phyloP scores from a whole-genome alignment of 345 rosid species.

The Draba incana region DNA sequence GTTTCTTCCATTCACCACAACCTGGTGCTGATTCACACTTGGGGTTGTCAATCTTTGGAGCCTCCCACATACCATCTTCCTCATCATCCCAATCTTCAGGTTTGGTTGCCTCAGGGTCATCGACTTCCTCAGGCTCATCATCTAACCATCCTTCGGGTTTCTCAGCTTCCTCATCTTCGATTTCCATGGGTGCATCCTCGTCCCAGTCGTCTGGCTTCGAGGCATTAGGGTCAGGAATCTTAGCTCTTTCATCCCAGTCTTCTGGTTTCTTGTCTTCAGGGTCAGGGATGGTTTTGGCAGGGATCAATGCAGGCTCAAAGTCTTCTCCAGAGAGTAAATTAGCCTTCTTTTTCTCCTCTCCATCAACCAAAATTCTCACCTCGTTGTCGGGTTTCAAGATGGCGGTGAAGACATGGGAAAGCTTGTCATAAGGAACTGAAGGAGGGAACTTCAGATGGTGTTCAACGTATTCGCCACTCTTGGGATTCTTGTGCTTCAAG shows the following conservation, averaged over 20 bases:
- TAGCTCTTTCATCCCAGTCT: slow-evolving; percentile 87
- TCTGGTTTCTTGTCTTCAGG: slow-evolving; percentile 90
- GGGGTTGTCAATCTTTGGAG: slow-evolving; percentile 84
- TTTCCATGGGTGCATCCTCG: slow-evolving; percentile 92
- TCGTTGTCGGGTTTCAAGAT: slow-evolving; percentile 76
- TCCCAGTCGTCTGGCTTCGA: slow-evolving; percentile 92
- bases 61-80: slow-evolving; percentile 94
- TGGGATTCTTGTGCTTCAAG: slow-evolving; percentile 86
- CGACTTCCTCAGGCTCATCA: slow-evolving; percentile 87
- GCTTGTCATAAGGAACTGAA: slow-evolving; percentile 77
- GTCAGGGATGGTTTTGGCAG: slow-evolving; percentile 82
- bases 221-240: slow-evolving; percentile 75
- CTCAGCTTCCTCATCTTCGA: slow-evolving; percentile 77
- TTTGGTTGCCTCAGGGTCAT: slow-evolving; percentile 84
- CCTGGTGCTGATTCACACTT: slow-evolving; percentile 77
- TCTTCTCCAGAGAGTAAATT: slow-evolving; percentile 71
- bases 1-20: slow-evolving; percentile 91
- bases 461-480: slow-evolving; percentile 76
- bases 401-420: slow-evolving; percentile 83
- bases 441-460: slow-evolving; percentile 87
- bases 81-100: slow-evolving; percentile 97
- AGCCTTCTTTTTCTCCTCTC: slow-evolving; percentile 81
- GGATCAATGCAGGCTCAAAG: slow-evolving; percentile 80
- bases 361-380: slow-evolving; percentile 65
- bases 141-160: slow-evolving; percentile 94